Conservation (phyloP, 371 early-diverging fungal species). For the Globomyces sp. region DNA sequence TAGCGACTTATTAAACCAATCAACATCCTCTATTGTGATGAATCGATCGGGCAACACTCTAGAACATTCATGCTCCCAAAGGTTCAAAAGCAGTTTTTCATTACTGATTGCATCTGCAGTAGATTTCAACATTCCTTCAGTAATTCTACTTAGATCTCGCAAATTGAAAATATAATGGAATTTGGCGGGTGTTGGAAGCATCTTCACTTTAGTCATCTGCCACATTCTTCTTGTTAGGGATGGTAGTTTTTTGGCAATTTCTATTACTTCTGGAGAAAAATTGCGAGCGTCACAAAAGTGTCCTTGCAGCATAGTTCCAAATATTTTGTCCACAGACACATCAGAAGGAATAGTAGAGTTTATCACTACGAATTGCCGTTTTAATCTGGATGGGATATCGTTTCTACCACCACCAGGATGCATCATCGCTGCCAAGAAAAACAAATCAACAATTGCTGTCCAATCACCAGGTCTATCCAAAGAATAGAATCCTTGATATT, state of each 20-base stretch:
- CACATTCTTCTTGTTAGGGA: constrained; percentile 55
- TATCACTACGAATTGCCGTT: constrained; percentile 57
- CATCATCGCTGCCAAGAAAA: constrained; percentile 64
- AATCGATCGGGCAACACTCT: constrained; percentile 63
- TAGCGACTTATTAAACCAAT: constrained; percentile 57
- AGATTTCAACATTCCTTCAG: constrained; percentile 58
- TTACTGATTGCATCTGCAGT: constrained; percentile 50
- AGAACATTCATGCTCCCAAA: constrained; percentile 64
- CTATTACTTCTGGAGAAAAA: constrained; percentile 52
- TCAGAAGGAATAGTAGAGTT: constrained; percentile 66
- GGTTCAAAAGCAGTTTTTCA: constrained; percentile 43
- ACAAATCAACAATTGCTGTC: constrained; percentile 61
- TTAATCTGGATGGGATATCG: constrained; percentile 60
- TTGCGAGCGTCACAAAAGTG: constrained; percentile 54
- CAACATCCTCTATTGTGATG: constrained; percentile 53
- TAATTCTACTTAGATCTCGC: constrained; percentile 58
- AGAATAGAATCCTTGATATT: constrained; percentile 62
- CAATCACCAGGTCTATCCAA: constrained; percentile 64
- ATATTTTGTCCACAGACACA: constrained; percentile 62
- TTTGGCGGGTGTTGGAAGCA: constrained; percentile 66
- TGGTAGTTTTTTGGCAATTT: constrained; percentile 39
- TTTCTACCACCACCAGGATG: constrained; percentile 66
- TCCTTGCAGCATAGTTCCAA: constrained; percentile 62
- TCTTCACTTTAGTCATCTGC: constrained; percentile 61
- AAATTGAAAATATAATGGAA: constrained; percentile 68